Evolutionary conservation across 306 rosid genomes (phyloP), one percentile per base, ranked within the genome.

Genomic region (Phaseolus lunatus): DNA sequence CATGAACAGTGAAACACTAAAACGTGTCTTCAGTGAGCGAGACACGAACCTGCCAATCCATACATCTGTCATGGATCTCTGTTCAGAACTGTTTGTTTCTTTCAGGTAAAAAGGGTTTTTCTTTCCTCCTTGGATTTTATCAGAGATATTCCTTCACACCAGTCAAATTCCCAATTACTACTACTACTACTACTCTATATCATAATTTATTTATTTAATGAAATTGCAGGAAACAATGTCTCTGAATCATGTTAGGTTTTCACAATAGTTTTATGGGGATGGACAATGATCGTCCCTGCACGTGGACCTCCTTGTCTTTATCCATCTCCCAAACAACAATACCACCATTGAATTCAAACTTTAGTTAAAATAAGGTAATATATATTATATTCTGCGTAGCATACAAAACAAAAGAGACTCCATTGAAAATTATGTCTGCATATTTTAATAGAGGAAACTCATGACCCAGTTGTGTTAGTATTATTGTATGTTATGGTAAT

Each of bases 281-380:
- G 88, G 91, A 84, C 90, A 82, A 82, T 86, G 84, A 83, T 90
- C 90, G 82, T 78, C 88, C 79, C 68, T 84, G 89, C 96, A 89
- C 90, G 90, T 92, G 95, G 92, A 76, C 70, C 84, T 80, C 79
- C 71, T 73, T 88, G 88, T 82, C 84, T 59, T 69, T 76, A 81
- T 68, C 72, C 83, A 75, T 89, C 78, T 73, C 83, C 72, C 80
- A 70, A 58, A 80, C 84, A 84, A 88, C 87, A 85, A 72, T 75
- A 72, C 67, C 90, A 78, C 84, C 84, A 87, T 75, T 85, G 33
- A 77, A 29, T 87, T 84, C 90, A 86, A 76, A 73, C 87, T 76
- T 84, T n/a, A 24, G 81, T 85, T 83, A 54, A 74, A 72, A 56
- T 67, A 54, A 44, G 22, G 49, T 77, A 56, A 68, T 52, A 66